phyloP scores from a whole-genome alignment of 2,329 filamentous ascomycete species.

The Epichloe baconii region DNA sequence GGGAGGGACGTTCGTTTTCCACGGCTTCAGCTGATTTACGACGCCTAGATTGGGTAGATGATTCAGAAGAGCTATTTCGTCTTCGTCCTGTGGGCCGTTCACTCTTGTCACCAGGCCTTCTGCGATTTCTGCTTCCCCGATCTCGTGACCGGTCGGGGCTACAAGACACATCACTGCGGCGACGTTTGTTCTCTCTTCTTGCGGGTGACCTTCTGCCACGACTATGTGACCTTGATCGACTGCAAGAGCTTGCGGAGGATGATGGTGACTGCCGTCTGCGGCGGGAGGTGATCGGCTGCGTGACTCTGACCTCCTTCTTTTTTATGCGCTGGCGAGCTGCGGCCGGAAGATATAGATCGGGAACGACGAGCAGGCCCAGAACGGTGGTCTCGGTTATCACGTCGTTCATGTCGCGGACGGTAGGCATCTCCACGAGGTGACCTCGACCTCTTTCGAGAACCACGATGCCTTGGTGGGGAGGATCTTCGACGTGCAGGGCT shows the following conservation, averaged over 20 bases:
- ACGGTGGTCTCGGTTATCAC: constrained; percentile 12
- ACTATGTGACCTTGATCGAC: constrained; percentile 20
- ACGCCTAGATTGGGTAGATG: constrained; percentile 35
- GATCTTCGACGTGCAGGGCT: constrained; percentile 22
- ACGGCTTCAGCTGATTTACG: constrained; percentile 45
- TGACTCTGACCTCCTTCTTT: constrained; percentile 35
- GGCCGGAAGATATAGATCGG: constrained; percentile 23
- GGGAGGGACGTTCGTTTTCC: constrained; percentile 18
- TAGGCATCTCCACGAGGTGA: constrained; percentile 21
- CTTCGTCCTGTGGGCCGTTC: constrained; percentile 20
- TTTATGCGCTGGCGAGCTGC: constrained; percentile 33
- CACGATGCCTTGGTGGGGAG: constrained; percentile 19
- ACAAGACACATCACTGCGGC: constrained; percentile 1
- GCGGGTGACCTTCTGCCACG: constrained; percentile 10
- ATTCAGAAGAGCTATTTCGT: constrained; percentile 38
- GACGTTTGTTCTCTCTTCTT: constrained; percentile 4
- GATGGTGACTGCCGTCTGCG: constrained; percentile 23
- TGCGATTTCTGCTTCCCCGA: background rate
- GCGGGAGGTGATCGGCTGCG: constrained; percentile 32
- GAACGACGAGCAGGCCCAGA: constrained; percentile 14
- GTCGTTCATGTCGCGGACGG: constrained; percentile 12
- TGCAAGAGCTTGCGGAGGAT: constrained; percentile 30
- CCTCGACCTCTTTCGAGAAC: constrained; percentile 26
- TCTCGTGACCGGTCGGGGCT: constrained; percentile 2
- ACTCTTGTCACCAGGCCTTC: constrained; percentile 1